A percentile compares a stretch with the other conserved stretches of the same genome.
These are phyloP conservation scores for Tricholoma furcatifolium DNA, from an alignment of 768 basidiomycete genomes.

Conservation along the genomic window DNA sequence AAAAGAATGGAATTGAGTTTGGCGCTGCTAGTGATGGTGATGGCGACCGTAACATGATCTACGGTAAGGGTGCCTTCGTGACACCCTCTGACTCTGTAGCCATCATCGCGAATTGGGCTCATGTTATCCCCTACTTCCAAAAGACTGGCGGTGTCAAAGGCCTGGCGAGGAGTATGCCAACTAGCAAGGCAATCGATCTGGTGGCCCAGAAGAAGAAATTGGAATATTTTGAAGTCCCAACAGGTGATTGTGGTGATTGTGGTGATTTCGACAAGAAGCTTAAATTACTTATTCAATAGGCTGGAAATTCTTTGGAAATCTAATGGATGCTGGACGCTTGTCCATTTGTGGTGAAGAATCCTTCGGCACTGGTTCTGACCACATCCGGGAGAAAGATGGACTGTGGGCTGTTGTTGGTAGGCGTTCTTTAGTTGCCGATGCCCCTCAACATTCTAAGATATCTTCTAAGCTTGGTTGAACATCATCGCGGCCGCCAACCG, in stretches of 20 bases:
- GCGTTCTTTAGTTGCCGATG: not conserved
- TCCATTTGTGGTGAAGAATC: constrained; percentile 99
- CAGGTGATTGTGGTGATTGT: constrained; percentile 46
- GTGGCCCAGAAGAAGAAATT: constrained; percentile 93
- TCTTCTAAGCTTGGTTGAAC: constrained; percentile 84
- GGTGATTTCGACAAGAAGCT: not conserved
- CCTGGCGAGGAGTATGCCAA: constrained; percentile 96
- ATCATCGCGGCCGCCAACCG: constrained; percentile 90
- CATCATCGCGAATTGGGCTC: constrained; percentile 97
- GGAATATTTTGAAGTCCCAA: constrained; percentile 95
- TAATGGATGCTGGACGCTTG: constrained; percentile 97
- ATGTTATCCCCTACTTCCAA: constrained; percentile 90
- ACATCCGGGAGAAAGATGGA: constrained; percentile 99
- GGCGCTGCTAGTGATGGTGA: constrained; percentile 98
- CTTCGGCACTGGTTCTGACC: constrained; percentile 99
- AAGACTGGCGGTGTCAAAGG: constrained; percentile 89
- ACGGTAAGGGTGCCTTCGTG: constrained; percentile 96
- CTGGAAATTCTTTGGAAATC: constrained; percentile 99
- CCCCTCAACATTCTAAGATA: not conserved
- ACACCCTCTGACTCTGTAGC: constrained; percentile 98
- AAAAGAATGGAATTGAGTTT: constrained; percentile 81
- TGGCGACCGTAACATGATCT: constrained; percentile 99
- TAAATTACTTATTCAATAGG: constrained; percentile 43
- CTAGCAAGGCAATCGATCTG: constrained; percentile 92
- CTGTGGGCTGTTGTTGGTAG: constrained; percentile 94